Evolutionary conservation across 2,329 filamentous ascomycete species (phyloP).

Genomic region (Penicillium sp.): DNA sequence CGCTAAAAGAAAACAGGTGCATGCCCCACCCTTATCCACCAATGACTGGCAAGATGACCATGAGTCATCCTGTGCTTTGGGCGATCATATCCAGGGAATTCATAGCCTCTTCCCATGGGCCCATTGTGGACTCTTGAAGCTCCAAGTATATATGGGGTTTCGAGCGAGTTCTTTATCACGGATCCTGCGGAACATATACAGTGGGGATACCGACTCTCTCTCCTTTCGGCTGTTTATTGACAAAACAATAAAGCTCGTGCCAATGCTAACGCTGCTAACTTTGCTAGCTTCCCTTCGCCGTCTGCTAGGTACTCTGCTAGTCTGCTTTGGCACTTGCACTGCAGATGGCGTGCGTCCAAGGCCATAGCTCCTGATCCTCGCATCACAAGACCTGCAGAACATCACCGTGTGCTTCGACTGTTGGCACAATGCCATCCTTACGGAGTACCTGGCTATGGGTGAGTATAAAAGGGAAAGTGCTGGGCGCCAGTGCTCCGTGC

Average conservation of each 20-base stretch:
- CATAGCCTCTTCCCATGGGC: neutral
- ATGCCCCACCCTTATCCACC: neutral
- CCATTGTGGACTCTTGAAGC: neutral
- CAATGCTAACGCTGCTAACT: neutral
- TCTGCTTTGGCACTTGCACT: neutral
- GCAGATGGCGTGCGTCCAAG: neutral
- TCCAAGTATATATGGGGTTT: neutral
- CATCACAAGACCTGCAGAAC: constrained; percentile 15
- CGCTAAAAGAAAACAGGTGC: neutral
- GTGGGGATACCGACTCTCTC: neutral
- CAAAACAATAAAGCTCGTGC: neutral
- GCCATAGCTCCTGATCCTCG: neutral
- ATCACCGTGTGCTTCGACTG: neutral
- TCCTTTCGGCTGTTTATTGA: neutral
- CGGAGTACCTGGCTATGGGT: constrained; percentile 8
- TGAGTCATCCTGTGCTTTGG: neutral
- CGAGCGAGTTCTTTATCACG: too few species aligned
- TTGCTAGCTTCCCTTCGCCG: neutral
- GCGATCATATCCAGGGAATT: neutral
- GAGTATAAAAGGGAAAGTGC: too few species aligned
- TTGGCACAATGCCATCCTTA: too few species aligned
- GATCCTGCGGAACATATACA: neutral
- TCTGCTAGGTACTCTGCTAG: neutral
- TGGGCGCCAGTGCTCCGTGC: too few species aligned
- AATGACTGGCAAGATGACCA: neutral